phyloP scores from a whole-genome alignment of 495 filamentous ascomycete genomes.

The Parathielavia appendiculata region DNA sequence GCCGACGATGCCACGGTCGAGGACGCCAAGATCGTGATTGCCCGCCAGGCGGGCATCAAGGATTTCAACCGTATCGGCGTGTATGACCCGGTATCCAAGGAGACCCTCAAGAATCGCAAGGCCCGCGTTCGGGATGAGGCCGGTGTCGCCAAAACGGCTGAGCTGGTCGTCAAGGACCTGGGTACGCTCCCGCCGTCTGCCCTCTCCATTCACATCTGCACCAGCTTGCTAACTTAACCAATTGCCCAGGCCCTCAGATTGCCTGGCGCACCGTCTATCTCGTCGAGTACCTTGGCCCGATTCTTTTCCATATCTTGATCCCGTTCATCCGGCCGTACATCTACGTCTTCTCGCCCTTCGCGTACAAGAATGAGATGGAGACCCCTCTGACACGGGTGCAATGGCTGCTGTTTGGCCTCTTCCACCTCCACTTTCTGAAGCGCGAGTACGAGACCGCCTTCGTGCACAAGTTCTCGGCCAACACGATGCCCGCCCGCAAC shows the following conservation, averaged over 20 bases:
- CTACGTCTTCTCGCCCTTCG: conserved; percentile 57
- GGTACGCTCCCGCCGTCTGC: conserved; percentile 52
- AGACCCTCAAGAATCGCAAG: conserved; percentile 53
- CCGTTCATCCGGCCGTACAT: conserved; percentile 68
- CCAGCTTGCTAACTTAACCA: conserved; percentile 12
- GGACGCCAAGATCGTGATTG: conserved; percentile 49
- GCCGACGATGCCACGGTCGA: conserved; percentile 55
- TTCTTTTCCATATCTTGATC: conserved; percentile 70
- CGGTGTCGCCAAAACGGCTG: conserved; percentile 61
- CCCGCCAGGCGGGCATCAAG: conserved; percentile 38
- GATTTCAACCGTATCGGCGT: conserved; percentile 64
- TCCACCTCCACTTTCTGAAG: conserved; percentile 84
- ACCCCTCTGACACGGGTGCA: conserved; percentile 58
- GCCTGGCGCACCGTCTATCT: conserved; percentile 91
- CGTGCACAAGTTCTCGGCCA: conserved; percentile 89
- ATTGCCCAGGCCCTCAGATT: conserved; percentile 71
- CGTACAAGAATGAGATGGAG: conserved; percentile 32
- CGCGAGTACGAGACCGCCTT: conserved; percentile 92
- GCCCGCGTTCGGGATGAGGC: conserved; percentile 53
- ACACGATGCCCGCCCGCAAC: conserved; percentile 84
- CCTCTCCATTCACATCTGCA: neutral
- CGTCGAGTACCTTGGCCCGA: conserved; percentile 92
- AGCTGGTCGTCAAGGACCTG: conserved; percentile 87
- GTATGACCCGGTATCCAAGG: conserved; percentile 64
- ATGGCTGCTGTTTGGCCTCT: conserved; percentile 62